A percentile compares a stretch with the other conserved stretches of the same genome.
Conservation (phyloP, 495 filamentous ascomycete species). For the Daldinia bambusicola region DNA sequence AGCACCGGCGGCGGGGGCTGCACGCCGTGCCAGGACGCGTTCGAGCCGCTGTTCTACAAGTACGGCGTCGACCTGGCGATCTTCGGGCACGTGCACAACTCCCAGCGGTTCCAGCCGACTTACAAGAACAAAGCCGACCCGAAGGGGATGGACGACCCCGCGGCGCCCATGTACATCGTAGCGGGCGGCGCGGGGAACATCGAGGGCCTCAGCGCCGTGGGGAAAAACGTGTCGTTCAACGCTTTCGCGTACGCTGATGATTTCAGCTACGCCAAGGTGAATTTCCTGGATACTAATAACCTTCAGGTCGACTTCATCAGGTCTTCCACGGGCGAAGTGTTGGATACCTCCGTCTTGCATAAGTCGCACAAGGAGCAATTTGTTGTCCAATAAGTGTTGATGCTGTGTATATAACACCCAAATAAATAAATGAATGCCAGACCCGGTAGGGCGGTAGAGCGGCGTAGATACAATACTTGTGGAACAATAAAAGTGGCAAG, state of each 20-base stretch:
- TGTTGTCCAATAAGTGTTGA: slow-evolving; percentile 55
- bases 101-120: slow-evolving; percentile 56
- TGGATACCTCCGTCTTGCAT: slow-evolving; percentile 63
- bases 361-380: slow-evolving; percentile 63
- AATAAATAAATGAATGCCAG: background rate
- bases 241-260: slow-evolving; percentile 67
- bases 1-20: slow-evolving; percentile 56
- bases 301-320: slow-evolving; percentile 55
- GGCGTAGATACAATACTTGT: no score
- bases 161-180: slow-evolving; percentile 67
- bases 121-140: slow-evolving; percentile 56
- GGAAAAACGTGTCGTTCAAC: slow-evolving; percentile 56
- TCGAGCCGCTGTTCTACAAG: slow-evolving; percentile 66
- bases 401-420: background rate
- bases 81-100: slow-evolving; percentile 71
- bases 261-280: slow-evolving; percentile 62
- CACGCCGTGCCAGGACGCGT: slow-evolving; percentile 64
- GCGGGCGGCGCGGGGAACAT: slow-evolving; percentile 57
- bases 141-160: slow-evolving; percentile 62
- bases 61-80: slow-evolving; percentile 71
- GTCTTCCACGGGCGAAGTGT: slow-evolving; percentile 60
- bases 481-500: background rate
- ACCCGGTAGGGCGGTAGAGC: no score
- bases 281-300: slow-evolving; percentile 47
- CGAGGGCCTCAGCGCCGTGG: slow-evolving; percentile 54